Evolutionary conservation across 208 protist species (phyloP).

Genomic region (Leishmania braziliensis): DNA sequence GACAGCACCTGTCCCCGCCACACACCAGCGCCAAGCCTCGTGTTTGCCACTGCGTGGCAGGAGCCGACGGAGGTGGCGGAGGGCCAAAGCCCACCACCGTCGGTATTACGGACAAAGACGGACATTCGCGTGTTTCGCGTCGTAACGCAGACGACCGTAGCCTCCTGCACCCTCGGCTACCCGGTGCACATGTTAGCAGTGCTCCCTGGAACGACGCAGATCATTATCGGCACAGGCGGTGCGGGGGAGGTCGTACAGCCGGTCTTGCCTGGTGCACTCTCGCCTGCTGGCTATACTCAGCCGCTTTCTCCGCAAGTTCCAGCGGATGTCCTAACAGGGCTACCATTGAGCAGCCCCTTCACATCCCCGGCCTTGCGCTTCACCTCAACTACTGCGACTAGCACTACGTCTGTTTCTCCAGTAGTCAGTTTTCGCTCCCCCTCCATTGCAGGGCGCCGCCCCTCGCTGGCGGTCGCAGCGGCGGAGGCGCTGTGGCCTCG

Average conservation of each 20-base stretch:
- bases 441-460: background rate
- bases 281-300: background rate
- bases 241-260: background rate
- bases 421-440: background rate
- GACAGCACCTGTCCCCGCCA: slow-evolving; percentile 5
- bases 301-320: background rate
- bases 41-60: slow-evolving; percentile 16
- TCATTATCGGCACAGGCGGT: slow-evolving; percentile 27
- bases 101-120: background rate
- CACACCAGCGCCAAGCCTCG: slow-evolving; percentile 25
- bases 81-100: background rate
- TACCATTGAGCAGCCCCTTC: slow-evolving; percentile 1
- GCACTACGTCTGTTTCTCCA: background rate
- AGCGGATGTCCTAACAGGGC: background rate
- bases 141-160: slow-evolving; percentile 18
- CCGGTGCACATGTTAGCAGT: slow-evolving; percentile 16
- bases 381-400: background rate
- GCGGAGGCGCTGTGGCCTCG: background rate
- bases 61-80: background rate
- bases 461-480: background rate
- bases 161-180: slow-evolving; percentile 36
- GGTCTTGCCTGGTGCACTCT: background rate
- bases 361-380: background rate
- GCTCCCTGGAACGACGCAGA: slow-evolving; percentile 19
- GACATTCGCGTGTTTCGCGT: slow-evolving; percentile 24